These are phyloP conservation scores for Paramyrothecium sp. DNA, from an alignment of 2,329 filamentous ascomycete species.

Conservation along the genomic window DNA sequence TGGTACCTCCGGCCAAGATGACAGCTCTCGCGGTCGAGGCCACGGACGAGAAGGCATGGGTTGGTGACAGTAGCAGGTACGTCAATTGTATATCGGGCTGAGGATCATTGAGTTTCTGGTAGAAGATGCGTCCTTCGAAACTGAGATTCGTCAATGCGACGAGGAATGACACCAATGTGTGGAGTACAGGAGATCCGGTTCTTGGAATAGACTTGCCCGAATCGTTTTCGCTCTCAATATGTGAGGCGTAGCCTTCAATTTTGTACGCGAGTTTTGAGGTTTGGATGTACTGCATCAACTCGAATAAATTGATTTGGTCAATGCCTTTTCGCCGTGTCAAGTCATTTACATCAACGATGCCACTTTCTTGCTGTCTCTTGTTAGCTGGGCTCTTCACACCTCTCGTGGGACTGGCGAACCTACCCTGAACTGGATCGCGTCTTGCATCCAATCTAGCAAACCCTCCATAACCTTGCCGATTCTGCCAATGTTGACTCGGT, in stretches of 20 bases:
- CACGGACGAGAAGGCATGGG: slow-evolving; percentile 85
- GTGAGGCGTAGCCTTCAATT: slow-evolving; percentile 81
- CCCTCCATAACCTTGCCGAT: slow-evolving; percentile 81
- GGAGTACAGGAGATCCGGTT: slow-evolving; percentile 48
- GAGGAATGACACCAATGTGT: slow-evolving; percentile 63
- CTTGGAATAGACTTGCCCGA: slow-evolving; percentile 16
- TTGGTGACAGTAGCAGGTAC: slow-evolving; percentile 88
- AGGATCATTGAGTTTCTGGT: slow-evolving; percentile 42
- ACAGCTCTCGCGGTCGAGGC: slow-evolving; percentile 82
- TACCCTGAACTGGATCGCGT: slow-evolving; percentile 48
- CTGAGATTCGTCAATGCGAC: slow-evolving; percentile 84
- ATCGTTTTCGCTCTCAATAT: slow-evolving; percentile 50
- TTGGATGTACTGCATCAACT: slow-evolving; percentile 82
- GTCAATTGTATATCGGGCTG: slow-evolving; percentile 60
- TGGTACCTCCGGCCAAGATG: slow-evolving; percentile 90
- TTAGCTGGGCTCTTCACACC: slow-evolving; percentile 3
- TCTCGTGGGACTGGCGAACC: slow-evolving; percentile 4
- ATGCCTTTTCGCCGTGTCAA: slow-evolving; percentile 82
- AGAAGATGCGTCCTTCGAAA: slow-evolving; percentile 65
- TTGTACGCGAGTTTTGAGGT: slow-evolving; percentile 93
- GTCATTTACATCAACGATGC: slow-evolving; percentile 66
- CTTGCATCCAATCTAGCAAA: slow-evolving; percentile 66
- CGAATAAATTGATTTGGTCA: slow-evolving; percentile 93
- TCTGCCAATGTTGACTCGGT: slow-evolving; percentile 87
- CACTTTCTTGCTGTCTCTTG: slow-evolving; percentile 46